A percentile compares a stretch with the other conserved stretches of the same genome.
phyloP scores from a whole-genome alignment of 495 filamentous ascomycete species.

The Trichoderma asperelloides region DNA sequence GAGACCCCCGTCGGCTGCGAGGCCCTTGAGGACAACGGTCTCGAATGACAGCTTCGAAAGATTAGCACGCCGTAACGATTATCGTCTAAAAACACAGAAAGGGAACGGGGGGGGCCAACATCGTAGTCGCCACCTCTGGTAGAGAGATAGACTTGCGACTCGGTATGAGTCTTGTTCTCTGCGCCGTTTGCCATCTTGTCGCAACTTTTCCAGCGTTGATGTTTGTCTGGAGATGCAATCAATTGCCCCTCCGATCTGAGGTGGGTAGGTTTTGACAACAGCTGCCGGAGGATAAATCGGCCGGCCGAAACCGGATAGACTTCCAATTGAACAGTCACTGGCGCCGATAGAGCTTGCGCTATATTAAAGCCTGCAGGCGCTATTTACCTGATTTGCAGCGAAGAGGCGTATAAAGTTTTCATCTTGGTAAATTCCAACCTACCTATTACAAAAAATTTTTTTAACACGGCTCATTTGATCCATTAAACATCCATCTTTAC shows the following conservation, averaged over 20 bases:
- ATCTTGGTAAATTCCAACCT: not conserved
- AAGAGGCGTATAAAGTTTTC: not conserved
- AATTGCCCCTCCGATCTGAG: slow-evolving; percentile 1
- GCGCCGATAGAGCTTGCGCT: not conserved
- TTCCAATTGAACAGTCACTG: not conserved
- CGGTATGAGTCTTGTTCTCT: slow-evolving; percentile 35
- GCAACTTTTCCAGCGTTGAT: slow-evolving; percentile 12
- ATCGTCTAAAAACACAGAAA: not conserved
- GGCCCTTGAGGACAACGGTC: slow-evolving; percentile 80
- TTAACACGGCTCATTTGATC: no score
- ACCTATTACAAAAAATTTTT: no score
- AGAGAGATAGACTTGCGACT: slow-evolving; percentile 72
- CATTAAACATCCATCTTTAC: no score
- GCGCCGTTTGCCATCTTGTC: slow-evolving; percentile 6
- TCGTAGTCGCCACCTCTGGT: slow-evolving; percentile 73
- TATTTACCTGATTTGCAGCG: not conserved
- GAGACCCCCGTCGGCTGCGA: slow-evolving; percentile 80
- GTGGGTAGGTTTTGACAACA: not conserved
- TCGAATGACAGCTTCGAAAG: slow-evolving; percentile 72
- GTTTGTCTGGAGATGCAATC: not conserved
- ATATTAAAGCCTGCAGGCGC: not conserved
- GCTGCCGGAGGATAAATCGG: slow-evolving; percentile 5
- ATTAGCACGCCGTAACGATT: not conserved
- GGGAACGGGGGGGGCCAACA: slow-evolving; percentile 48
- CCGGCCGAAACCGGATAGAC: slow-evolving; percentile 2